These are phyloP conservation scores for Coemansia sp. DNA, from an alignment of 192 early-diverging fungal genomes.

Conservation along the genomic window DNA sequence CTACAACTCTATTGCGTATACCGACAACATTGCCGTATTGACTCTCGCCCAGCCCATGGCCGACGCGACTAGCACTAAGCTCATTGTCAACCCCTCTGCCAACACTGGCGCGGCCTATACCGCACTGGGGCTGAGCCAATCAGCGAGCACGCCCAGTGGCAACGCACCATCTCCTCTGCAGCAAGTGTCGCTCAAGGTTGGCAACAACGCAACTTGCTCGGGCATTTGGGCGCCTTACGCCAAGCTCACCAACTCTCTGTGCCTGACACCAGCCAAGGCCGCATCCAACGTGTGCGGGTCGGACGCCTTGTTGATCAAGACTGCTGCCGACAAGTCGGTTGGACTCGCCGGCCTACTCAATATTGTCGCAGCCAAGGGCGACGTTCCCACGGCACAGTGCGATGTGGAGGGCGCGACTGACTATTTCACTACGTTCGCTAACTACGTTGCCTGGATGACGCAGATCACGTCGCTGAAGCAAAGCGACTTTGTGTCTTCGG, in stretches of 20 bases:
- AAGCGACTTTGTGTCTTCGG: conserved; percentile 42
- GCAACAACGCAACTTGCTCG: conserved; percentile 37
- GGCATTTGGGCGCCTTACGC: conserved; percentile 47
- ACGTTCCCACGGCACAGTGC: conserved; percentile 38
- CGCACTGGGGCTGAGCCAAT: conserved; percentile 33
- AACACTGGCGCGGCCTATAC: conserved; percentile 29
- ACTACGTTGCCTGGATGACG: conserved; percentile 56
- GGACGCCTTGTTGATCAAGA: conserved; percentile 47
- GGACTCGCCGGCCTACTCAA: conserved; percentile 54
- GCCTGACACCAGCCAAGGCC: conserved; percentile 36
- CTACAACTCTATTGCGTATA: conserved; percentile 50
- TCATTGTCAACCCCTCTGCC: conserved; percentile 36
- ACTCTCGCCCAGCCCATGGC: conserved; percentile 38
- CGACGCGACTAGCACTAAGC: conserved; percentile 24
- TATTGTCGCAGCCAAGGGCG: conserved; percentile 38
- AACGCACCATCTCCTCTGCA: conserved; percentile 14
- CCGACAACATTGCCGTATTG: conserved; percentile 52
- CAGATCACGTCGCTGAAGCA: conserved; percentile 47
- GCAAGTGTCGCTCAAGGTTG: conserved; percentile 39
- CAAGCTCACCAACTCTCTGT: conserved; percentile 55
- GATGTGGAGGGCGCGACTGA: conserved; percentile 25
- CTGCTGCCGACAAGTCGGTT: conserved; percentile 26
- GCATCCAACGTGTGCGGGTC: conserved; percentile 47
- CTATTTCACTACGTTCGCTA: conserved; percentile 54
- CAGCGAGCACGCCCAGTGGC: neutral